A percentile compares a stretch with the other conserved stretches of the same genome.
Evolutionary conservation across 768 basidiomycete species (phyloP).

Genomic region (Termitomyces sp.): DNA sequence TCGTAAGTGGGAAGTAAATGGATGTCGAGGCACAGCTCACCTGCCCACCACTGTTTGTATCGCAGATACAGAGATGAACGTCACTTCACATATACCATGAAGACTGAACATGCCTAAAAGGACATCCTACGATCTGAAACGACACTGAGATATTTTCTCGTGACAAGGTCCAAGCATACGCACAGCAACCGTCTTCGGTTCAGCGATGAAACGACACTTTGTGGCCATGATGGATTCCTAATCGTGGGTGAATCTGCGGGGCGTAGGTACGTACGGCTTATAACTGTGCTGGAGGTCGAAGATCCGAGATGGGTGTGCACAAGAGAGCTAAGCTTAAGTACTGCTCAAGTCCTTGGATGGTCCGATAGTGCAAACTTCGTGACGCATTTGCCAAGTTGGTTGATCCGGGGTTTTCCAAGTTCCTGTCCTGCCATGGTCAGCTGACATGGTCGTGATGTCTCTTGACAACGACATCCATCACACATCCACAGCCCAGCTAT

Average conservation of each 20-base stretch:
- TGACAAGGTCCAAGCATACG: slow-evolving; percentile 23
- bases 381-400: not conserved
- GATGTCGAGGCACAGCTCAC: slow-evolving; percentile 25
- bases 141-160: slow-evolving; percentile 7
- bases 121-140: slow-evolving; percentile 84
- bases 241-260: not conserved
- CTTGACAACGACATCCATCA: not conserved
- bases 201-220: slow-evolving; percentile 43
- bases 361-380: not conserved
- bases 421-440: not conserved
- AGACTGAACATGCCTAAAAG: slow-evolving; percentile 70
- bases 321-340: not conserved
- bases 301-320: not conserved
- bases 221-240: slow-evolving; percentile 20
- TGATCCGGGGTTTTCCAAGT: not conserved
- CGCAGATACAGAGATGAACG: not conserved
- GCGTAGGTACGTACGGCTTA: not conserved
- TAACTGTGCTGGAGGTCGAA: not conserved
- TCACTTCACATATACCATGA: slow-evolving; percentile 2
- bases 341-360: not conserved
- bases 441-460: not conserved
- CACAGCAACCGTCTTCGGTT: slow-evolving; percentile 78
- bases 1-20: slow-evolving; percentile 6
- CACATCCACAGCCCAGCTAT: not conserved
- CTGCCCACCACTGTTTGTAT: slow-evolving; percentile 53